Evolutionary conservation across 2,329 filamentous ascomycete genomes (phyloP), one percentile per base, ranked within the genome.

Genomic region (Monosporascus sp.): DNA sequence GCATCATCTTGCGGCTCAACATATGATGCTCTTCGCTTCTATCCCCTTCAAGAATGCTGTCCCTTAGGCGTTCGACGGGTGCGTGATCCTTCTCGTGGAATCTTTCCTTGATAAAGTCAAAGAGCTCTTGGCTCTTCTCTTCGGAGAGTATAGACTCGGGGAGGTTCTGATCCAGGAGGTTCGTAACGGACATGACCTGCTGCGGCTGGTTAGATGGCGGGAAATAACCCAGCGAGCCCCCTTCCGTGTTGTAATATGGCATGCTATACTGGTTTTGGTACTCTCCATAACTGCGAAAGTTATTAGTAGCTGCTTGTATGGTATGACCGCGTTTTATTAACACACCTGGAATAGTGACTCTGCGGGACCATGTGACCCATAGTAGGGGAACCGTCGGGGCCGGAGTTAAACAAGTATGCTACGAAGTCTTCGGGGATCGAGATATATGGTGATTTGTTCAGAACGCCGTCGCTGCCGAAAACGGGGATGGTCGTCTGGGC

Each of bases 1-100:
- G 90, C 88, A 97, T 95, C 90, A 96, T 97, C 63, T 88, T 85
- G 63, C 92, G 79, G 69, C 93, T 96, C 57, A 97, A 75, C 75
- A 86, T 80, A 55, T 87, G 83, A 24, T 74, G 72, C 50, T 82
- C 79, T 35, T 82, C 74, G 49, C 85, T 82, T 50, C 88, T 82
- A 64, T 96, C 85, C 15, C 92, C 93, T 27, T 90, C 85, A 52
- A 96, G 74, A 25, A 97, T 82, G 49, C 80, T 81, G 49, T 90
- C 89, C 64, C 91, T 90, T 57, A 87, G 83, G 58, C 87, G 86
- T 57, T 88, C 84, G 27, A 88, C 80, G 0, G 87, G 86, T 1
- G 88, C 81, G 61, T 90, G 83, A 25, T 89, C 85, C 22, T 85
- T 86, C 61, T 95, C 90, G 60, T 91, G 87, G 68, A 96, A 97